Base-by-base conservation (phyloP, 2,329 filamentous ascomycete species). In the Phoma sp. region DNA sequence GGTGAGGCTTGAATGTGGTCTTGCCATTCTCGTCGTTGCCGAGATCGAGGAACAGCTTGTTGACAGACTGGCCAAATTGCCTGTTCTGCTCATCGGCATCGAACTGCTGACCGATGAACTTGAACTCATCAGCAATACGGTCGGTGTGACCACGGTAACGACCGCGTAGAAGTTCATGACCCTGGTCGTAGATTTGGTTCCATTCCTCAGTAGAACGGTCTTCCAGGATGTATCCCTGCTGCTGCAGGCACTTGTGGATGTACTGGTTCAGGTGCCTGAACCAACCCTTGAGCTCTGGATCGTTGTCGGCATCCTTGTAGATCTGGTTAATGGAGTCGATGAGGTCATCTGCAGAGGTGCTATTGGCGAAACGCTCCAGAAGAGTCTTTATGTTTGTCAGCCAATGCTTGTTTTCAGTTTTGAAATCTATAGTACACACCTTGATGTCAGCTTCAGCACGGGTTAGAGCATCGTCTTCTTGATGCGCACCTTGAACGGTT, bases 281-380 rank as follows among this genome's bases (percentile, higher is more conserved):
- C 93, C 93, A 99, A 53, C 85, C 81, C 76, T 88, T 92, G 47
- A 99, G 84, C 71, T 98, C 91, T 0, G 88, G 86, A 62, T 99
- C 95, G 17, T 83, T 83, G 60, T 98, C 91, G 4, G 95, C 92
- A 73, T 96, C 91, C 42, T 81, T 80, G 80, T 98, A 98, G 65
- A 99, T 88, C 60, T 87, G 84, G 63, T 92, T 88, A 74, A 99
- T 88, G 0, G 92, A 87, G 15, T 90, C 87, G 78, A 95, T 92
- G 4, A 98, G 80, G 62, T 96, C 91, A 60, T 96, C 89, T 28
- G 87, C 86, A 0, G 93, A 97, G 7, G 95, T 98, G 69, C 88
- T 88, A 76, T 99, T 98, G 72, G 95, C 95, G 67, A 97, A 98
- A 40, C 95, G 90, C 81, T 98, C 95, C 63, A 99, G 87, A 17